phyloP scores from a whole-genome alignment of 345 rosid genomes.

The Sisymbrium irio region DNA sequence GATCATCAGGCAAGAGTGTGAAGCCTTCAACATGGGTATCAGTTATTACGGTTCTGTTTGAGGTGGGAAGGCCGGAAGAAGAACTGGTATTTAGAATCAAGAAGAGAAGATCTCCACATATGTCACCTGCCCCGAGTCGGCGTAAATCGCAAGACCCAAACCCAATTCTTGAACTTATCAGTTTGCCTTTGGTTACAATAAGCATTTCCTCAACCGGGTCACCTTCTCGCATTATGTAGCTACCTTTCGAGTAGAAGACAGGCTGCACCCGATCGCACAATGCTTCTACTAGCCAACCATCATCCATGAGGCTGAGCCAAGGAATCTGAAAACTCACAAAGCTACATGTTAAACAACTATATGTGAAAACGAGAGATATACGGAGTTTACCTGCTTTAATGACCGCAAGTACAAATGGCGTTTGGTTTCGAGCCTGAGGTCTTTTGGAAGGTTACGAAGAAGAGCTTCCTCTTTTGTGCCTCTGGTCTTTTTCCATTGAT shows the following conservation, averaged over 20 bases:
- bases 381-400: slow-evolving; percentile 9
- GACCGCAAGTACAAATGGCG: slow-evolving; percentile 1
- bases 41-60: slow-evolving; percentile 50
- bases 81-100: slow-evolving; percentile 52
- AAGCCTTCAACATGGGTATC: slow-evolving; percentile 63
- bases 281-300: slow-evolving; percentile 29
- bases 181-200: slow-evolving; percentile 30
- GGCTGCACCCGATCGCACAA: slow-evolving; percentile 27
- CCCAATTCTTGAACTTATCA: slow-evolving; percentile 15
- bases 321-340: slow-evolving; percentile 35
- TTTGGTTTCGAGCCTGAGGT: slow-evolving; percentile 13
- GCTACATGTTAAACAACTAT: not conserved
- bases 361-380: too few species aligned
- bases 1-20: slow-evolving; percentile 43
- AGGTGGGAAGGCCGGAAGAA: slow-evolving; percentile 44
- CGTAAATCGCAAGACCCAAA: slow-evolving; percentile 33
- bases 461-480: slow-evolving; percentile 24
- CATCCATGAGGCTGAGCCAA: slow-evolving; percentile 32
- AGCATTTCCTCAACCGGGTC: slow-evolving; percentile 38
- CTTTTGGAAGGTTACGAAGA: slow-evolving; percentile 13
- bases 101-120: slow-evolving; percentile 65
- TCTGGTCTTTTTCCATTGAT: slow-evolving; percentile 28
- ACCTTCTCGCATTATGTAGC: slow-evolving; percentile 30
- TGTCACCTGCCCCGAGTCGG: slow-evolving; percentile 46
- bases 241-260: slow-evolving; percentile 18